Percentiles rank a stretch among this genome's conserved stretches.
Conservation (phyloP, 1,284 basidiomycete genomes). For the Kwoniella shivajii region DNA sequence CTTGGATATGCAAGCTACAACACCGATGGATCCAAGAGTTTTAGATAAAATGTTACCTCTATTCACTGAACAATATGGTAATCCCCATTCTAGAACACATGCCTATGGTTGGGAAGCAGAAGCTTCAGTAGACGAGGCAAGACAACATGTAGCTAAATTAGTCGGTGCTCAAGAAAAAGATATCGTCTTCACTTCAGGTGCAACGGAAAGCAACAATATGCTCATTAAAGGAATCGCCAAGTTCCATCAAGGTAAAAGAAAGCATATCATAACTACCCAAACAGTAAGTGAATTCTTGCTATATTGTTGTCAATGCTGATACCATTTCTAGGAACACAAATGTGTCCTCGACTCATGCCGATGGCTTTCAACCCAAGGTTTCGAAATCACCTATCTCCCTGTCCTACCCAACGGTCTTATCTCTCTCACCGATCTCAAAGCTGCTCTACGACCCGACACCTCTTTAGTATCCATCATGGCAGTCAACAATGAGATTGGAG, state of each 20-base stretch:
- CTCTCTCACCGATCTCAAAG: slow-evolving; percentile 72
- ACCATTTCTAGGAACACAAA: slow-evolving; percentile 82
- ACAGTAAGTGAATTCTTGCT: slow-evolving; percentile 63
- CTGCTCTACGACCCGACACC: slow-evolving; percentile 81
- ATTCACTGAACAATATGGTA: slow-evolving; percentile 94
- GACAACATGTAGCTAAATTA: slow-evolving; percentile 86
- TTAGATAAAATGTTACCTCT: slow-evolving; percentile 97
- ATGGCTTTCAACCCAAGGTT: slow-evolving; percentile 92
- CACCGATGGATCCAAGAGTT: slow-evolving; percentile 95
- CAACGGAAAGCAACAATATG: slow-evolving; percentile 99
- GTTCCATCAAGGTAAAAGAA: slow-evolving; percentile 88
- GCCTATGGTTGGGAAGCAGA: slow-evolving; percentile 99
- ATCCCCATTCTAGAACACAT: slow-evolving; percentile 97
- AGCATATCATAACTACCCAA: slow-evolving; percentile 87
- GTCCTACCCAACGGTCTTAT: slow-evolving; percentile 86
- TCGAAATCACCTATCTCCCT: slow-evolving; percentile 96
- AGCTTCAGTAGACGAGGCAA: slow-evolving; percentile 85
- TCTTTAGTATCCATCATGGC: slow-evolving; percentile 94
- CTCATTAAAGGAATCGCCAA: slow-evolving; percentile 94
- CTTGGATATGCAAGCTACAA: slow-evolving; percentile 97
- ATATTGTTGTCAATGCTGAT: slow-evolving; percentile 2
- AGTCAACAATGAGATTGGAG: slow-evolving; percentile 99
- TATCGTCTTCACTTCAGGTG: slow-evolving; percentile 96
- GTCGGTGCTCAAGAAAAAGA: slow-evolving; percentile 96
- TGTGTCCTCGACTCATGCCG: slow-evolving; percentile 98